Evolutionary conservation across 108 stramenopile species (phyloP), one percentile per base, ranked within the genome.

Genomic region (Skeletonema marinoi): DNA sequence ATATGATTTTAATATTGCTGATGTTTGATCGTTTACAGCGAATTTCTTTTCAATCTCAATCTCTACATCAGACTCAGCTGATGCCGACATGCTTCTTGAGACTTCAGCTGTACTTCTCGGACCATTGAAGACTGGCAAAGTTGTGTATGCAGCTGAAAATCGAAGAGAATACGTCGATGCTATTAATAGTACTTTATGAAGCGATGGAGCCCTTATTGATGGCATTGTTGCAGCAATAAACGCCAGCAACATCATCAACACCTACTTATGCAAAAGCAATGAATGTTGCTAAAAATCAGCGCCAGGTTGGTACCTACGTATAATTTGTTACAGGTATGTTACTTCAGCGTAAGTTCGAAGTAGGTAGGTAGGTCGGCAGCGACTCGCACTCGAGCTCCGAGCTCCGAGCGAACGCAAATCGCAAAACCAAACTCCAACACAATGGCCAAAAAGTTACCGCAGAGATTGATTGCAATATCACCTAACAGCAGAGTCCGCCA

Each of bases 41-140:
- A 83, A 83, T 62, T 83, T 83, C 56, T 83, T 75, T 48, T 83
- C 82, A 6, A 83, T 62, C 58, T 83, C 82, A 0, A 83, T 48
- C 39, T 81, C 80, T 0, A 69, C 65, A 29, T 61, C 13, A 11
- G 35, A 14, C 19, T 14, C 31, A 16, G 62, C 29, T 62, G 51
- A 42, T 32, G 60, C 17, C 16, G 54, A 56, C 54, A 56, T 56
- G 2, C 19, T 56, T n/a, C 54, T 25, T 25, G 1, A 2, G 16
- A 46, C 0, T 14, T 7, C 54, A 25, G 25, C 2, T 21, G 54
- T 21, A 56, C 25, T 56, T 56, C 54, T 56, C 6, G 7, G 54
- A 2, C 9, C 25, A 25, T 25, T 56, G 21, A 56, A 56, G 25
- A 56, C 25, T 25, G 19, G 2, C 6, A 0, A 6, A 21, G 19